These are phyloP conservation scores for Pichia californica DNA, from an alignment of 805 yeast species.

Conservation along the genomic window DNA sequence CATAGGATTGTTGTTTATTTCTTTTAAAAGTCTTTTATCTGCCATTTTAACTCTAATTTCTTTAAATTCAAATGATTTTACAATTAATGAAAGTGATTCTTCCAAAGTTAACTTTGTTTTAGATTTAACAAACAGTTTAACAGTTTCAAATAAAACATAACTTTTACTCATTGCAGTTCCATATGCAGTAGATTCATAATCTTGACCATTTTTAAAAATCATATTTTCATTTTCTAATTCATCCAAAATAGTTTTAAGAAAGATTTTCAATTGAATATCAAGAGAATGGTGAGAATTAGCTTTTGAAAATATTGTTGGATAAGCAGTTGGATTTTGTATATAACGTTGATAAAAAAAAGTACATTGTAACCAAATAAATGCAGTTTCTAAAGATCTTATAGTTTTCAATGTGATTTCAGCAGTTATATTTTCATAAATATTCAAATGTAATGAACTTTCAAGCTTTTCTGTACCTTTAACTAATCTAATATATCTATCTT, in stretches of 20 bases:
- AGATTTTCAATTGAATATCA: slow-evolving; percentile 5
- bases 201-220: slow-evolving; percentile 15
- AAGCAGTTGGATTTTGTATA: slow-evolving; percentile 68
- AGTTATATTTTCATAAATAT: slow-evolving; percentile 67
- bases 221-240: slow-evolving; percentile 30
- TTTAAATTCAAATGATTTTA: slow-evolving; percentile 36
- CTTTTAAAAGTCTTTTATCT: slow-evolving; percentile 40
- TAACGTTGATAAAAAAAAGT: slow-evolving; percentile 68
- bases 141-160: slow-evolving; percentile 40
- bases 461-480: slow-evolving; percentile 75
- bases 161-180: slow-evolving; percentile 46
- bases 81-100: slow-evolving; percentile 25
- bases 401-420: slow-evolving; percentile 72
- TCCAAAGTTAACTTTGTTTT: slow-evolving; percentile 8
- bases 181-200: slow-evolving; percentile 31
- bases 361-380: slow-evolving; percentile 67
- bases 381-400: slow-evolving; percentile 54
- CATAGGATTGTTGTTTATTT: slow-evolving; percentile 35
- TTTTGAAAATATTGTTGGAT: slow-evolving; percentile 42
- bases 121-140: slow-evolving; percentile 29
- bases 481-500: slow-evolving; percentile 68
- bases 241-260: slow-evolving; percentile 21
- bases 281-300: slow-evolving; percentile 11
- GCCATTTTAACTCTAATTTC: slow-evolving; percentile 35
- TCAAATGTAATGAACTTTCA: slow-evolving; percentile 69